phyloP scores from a whole-genome alignment of 306 rosid species.

The Macrotyloma uniflorum region DNA sequence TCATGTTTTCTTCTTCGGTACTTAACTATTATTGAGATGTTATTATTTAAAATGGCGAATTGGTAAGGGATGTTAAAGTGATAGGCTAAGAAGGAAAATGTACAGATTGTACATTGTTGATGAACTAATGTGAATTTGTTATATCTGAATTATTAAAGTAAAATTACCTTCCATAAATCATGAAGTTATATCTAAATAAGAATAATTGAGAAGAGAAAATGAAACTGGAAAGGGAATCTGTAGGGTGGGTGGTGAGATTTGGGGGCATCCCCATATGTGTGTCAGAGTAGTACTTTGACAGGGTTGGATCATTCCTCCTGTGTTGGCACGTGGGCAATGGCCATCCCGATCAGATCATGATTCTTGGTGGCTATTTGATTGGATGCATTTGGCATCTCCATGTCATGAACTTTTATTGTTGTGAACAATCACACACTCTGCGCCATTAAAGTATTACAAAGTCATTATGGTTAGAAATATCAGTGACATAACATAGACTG shows the following conservation, averaged over 20 bases:
- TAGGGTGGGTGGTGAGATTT: constrained; percentile 16
- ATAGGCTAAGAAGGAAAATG: not conserved
- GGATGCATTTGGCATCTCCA: constrained; percentile 42
- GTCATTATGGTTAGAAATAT: not conserved
- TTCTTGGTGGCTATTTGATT: constrained; percentile 25
- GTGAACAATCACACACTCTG: not conserved
- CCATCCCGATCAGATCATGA: constrained; percentile 39
- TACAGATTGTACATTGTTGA: not conserved
- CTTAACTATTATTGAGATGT: not conserved
- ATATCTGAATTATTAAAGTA: too few relatives aligned
- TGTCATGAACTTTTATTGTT: not conserved
- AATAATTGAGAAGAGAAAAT: too few relatives aligned
- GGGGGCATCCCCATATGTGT: constrained; percentile 39
- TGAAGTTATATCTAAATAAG: too few relatives aligned
- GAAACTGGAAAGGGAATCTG: constrained; percentile 23
- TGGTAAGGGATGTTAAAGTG: not conserved
- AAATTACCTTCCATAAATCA: too few relatives aligned
- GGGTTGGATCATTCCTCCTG: constrained; percentile 37
- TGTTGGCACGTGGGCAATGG: constrained; percentile 41
- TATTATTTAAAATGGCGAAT: not conserved
- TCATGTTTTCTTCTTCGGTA: not conserved
- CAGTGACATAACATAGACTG: not conserved
- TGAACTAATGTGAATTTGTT: too few relatives aligned
- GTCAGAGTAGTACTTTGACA: constrained; percentile 39
- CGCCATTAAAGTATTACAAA: not conserved